A percentile compares a stretch with the other conserved stretches of the same genome.
Evolutionary conservation across 1,139 yeast genomes (phyloP).

Genomic region (Hyphopichia khmerensis): DNA sequence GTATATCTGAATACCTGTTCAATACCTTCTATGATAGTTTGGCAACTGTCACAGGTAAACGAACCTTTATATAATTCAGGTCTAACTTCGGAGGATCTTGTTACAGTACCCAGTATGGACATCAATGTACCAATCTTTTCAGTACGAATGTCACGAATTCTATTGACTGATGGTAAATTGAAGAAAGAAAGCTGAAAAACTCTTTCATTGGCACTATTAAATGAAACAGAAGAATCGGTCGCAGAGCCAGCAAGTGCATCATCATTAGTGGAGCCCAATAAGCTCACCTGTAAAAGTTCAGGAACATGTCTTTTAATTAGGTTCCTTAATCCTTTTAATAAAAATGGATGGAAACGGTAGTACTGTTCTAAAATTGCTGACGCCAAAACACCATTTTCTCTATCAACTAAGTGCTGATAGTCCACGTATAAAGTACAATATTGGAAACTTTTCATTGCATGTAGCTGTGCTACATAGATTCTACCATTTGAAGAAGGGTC

Average conservation of each 20-base stretch:
- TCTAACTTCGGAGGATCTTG: constrained; percentile 94
- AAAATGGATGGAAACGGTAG: constrained; percentile 86
- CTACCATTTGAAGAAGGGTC: constrained; percentile 50
- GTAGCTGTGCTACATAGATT: constrained; percentile 76
- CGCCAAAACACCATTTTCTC: constrained; percentile 87
- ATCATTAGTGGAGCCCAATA: constrained; percentile 29
- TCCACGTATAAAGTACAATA: constrained; percentile 81
- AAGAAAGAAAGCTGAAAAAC: constrained; percentile 88
- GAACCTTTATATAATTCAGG: constrained; percentile 90
- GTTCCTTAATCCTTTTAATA: constrained; percentile 70
- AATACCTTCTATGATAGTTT: constrained; percentile 81
- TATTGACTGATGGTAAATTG: constrained; percentile 77
- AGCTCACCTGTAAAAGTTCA: constrained; percentile 52
- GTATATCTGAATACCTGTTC: constrained; percentile 94
- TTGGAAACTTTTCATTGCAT: constrained; percentile 76
- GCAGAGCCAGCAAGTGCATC: constrained; percentile 9
- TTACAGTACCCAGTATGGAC: constrained; percentile 92
- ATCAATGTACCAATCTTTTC: constrained; percentile 84
- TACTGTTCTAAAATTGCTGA: constrained; percentile 88
- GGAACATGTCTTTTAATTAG: constrained; percentile 80
- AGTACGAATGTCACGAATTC: constrained; percentile 88
- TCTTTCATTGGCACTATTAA: constrained; percentile 55
- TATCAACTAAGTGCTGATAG: constrained; percentile 70
- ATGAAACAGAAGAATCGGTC: constrained; percentile 23
- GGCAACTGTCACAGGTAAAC: constrained; percentile 87